Base-by-base conservation (phyloP, 1,284 basidiomycete species). In the Kalmanozyma brasiliensis region DNA sequence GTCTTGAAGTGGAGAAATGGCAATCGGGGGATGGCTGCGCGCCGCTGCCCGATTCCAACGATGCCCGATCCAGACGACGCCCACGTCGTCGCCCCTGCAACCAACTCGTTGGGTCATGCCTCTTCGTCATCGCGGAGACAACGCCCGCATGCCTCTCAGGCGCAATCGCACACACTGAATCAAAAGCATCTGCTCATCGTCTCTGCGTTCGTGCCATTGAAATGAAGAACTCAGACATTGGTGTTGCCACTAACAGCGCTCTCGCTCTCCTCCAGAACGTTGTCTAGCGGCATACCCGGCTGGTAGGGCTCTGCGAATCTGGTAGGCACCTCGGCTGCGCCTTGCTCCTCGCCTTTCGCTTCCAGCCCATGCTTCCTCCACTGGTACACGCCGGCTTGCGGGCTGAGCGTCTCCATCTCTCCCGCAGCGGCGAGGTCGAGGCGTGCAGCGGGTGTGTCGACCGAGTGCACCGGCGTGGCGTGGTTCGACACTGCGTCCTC, bases 251-350 rank as follows among this genome's bases (percentile, higher is more conserved):
- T 63, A 19, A 78, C 49, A 3, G 74, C 61, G 23, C 64, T 73
- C 56, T 78, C 76, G 37, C 55, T 61, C 56, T 78, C 77, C 44
- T 78, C 77, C 17, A 64, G 33, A 17, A 78, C 60, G 35, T 78
- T 78, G 41, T 74, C 75, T 17, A 78, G 47, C 23, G 77, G 77
- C 68, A 76, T 71, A 3, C 77, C 77, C 2, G 77, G 77, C 49
- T 75, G 73, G 48, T 78, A 78, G 13, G 72, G 76, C 40, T 65
- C 52, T 1, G 66, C 55, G 32, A 71, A 74, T 9, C 55, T 29
- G 1, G 49, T 48, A 5, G 53, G 52, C 3, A 20, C 47, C 37
- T 49, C 56, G 11, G 20, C 51, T 19, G 26, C 45, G 30, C 52
- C 62, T 37, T 64, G 52, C 22, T 42, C 69, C 43, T 57, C 63